Percentiles rank a stretch among this genome's conserved stretches.
phyloP scores from a whole-genome alignment of 106 monocot genomes.

The Acorus gramineus region DNA sequence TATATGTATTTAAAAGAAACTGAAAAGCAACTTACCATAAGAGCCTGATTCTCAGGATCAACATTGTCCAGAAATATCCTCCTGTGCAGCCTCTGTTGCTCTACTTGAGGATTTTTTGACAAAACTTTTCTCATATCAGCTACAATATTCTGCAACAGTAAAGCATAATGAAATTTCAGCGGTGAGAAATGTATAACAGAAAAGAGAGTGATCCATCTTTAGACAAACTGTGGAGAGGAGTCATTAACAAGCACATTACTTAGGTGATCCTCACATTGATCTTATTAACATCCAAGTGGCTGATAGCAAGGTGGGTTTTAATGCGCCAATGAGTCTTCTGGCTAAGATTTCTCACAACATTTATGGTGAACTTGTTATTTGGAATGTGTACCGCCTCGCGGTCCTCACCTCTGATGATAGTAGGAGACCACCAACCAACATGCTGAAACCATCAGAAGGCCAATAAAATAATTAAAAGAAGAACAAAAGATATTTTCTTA shows the following conservation, averaged over 20 bases:
- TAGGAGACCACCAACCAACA: conserved; percentile 99
- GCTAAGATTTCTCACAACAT: conserved; percentile 86
- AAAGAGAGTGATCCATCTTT: no score
- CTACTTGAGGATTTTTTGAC: conserved; percentile 97
- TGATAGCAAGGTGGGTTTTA: conserved; percentile 96
- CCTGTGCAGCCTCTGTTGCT: conserved; percentile 94
- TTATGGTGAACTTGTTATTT: conserved; percentile 94
- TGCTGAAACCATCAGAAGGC: conserved; percentile 36
- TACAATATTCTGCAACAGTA: conserved; percentile 62
- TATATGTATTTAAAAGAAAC: no score
- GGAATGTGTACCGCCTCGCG: conserved; percentile 97
- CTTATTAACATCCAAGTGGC: conserved; percentile 92
- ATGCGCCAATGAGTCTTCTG: conserved; percentile 98
- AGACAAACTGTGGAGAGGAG: background rate
- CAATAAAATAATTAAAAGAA: background rate
- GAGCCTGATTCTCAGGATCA: conserved; percentile 92
- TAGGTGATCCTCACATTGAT: conserved; percentile 50
- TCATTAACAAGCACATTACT: background rate
- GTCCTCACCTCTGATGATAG: conserved; percentile 93
- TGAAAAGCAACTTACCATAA: conserved; percentile 44
- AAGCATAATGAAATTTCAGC: background rate
- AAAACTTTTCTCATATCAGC: conserved; percentile 98
- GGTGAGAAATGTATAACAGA: background rate
- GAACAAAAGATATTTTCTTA: background rate
- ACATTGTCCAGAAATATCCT: conserved; percentile 94